A percentile compares a stretch with the other conserved stretches of the same genome.
Conservation (phyloP, 2,329 filamentous ascomycete genomes). For the Phoma herbarum region DNA sequence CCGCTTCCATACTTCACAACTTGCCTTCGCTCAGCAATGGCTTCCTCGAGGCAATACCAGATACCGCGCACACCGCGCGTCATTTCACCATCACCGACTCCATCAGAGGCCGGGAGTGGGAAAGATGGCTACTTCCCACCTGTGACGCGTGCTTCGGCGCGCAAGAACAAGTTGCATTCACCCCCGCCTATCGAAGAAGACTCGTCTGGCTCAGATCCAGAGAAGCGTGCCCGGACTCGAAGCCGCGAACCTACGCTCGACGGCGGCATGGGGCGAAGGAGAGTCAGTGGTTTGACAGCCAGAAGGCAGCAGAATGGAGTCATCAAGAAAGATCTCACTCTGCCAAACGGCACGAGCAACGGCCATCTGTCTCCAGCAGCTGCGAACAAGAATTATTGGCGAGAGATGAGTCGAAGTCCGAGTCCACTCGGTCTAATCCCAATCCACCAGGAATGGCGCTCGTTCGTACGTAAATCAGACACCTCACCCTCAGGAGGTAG, state of each 20-base stretch:
- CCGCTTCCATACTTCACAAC: slow-evolving; percentile 66
- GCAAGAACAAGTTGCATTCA: slow-evolving; percentile 66
- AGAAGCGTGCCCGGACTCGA: slow-evolving; percentile 70
- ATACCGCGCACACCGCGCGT: slow-evolving; percentile 84
- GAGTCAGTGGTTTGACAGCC: slow-evolving; percentile 63
- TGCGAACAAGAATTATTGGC: slow-evolving; percentile 77
- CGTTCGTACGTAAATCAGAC: slow-evolving; percentile 67
- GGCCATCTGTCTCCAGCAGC: slow-evolving; percentile 74
- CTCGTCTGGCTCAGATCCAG: slow-evolving; percentile 63
- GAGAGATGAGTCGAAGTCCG: slow-evolving; percentile 88
- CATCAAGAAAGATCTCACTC: slow-evolving; percentile 52
- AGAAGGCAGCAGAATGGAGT: slow-evolving; percentile 51
- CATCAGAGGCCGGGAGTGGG: slow-evolving; percentile 56
- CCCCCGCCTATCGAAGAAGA: slow-evolving; percentile 70
- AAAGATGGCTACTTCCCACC: slow-evolving; percentile 74
- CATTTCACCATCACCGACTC: slow-evolving; percentile 82
- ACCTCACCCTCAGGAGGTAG: background rate
- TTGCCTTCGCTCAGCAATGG: slow-evolving; percentile 52
- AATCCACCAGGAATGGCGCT: slow-evolving; percentile 90
- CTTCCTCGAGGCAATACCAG: slow-evolving; percentile 61
- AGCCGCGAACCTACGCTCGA: slow-evolving; percentile 72
- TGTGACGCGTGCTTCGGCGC: slow-evolving; percentile 77
- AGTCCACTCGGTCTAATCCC: slow-evolving; percentile 94
- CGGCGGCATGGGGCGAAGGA: slow-evolving; percentile 50
- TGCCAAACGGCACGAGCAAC: slow-evolving; percentile 60